These are phyloP conservation scores for Piper longum DNA, from an alignment of 164 flowering plant species.

Conservation along the genomic window DNA sequence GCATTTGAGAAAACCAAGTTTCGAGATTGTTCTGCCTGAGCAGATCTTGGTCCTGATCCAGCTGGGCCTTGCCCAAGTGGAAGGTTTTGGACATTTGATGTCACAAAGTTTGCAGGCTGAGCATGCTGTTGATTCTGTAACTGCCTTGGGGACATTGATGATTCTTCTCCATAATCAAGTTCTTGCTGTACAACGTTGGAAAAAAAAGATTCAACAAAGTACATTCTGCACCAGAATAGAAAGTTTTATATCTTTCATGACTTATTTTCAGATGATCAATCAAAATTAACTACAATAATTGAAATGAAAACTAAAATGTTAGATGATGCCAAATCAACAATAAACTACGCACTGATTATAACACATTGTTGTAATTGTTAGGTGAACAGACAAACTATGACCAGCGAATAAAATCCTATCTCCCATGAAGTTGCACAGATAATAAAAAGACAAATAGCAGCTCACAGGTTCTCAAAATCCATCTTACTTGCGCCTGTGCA, in stretches of 20 bases:
- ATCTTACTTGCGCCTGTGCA: too few species aligned
- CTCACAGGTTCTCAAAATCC: too few species aligned
- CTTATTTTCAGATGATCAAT: background rate
- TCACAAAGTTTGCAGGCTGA: constrained; percentile 3
- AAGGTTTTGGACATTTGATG: constrained; percentile 17
- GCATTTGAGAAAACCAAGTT: constrained; percentile 46
- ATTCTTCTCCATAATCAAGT: constrained; percentile 44
- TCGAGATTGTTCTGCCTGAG: constrained; percentile 38
- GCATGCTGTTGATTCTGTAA: constrained; percentile 30
- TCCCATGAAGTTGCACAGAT: too few species aligned
- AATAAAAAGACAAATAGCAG: too few species aligned
- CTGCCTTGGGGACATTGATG: constrained; percentile 48
- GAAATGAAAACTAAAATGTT: background rate
- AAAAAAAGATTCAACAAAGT: background rate
- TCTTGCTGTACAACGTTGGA: constrained; percentile 38
- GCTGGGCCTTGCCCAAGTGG: constrained; percentile 19
- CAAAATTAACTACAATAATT: background rate
- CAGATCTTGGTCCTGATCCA: constrained; percentile 27
- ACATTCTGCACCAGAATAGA: background rate
- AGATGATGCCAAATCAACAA: background rate
- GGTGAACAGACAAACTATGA: too few species aligned
- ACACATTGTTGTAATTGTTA: too few species aligned
- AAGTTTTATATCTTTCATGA: background rate
- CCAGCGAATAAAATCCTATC: too few species aligned
- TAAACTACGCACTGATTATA: background rate